A percentile compares a stretch with the other conserved stretches of the same genome.
phyloP scores from a whole-genome alignment of 371 early-diverging fungal genomes.

The Mucor plumbeus region DNA sequence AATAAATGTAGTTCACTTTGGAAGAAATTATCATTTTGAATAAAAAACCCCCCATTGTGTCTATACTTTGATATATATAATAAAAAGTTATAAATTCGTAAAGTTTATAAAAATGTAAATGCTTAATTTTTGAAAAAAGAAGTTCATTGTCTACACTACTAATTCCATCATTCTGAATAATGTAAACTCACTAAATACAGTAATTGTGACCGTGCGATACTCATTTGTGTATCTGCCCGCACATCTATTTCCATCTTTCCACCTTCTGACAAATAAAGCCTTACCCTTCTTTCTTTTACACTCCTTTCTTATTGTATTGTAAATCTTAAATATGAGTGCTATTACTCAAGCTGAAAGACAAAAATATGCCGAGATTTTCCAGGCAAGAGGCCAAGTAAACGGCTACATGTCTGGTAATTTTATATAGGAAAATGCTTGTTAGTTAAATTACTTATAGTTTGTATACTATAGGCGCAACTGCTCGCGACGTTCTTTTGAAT shows the following conservation, averaged over 20 bases:
- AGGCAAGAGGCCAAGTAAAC: slow-evolving; percentile 67
- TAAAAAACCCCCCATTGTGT: slow-evolving; percentile 8
- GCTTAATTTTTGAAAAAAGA: background rate
- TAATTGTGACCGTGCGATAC: slow-evolving; percentile 19
- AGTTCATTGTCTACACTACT: background rate
- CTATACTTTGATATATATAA: background rate
- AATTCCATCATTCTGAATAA: background rate
- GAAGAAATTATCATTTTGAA: slow-evolving; percentile 3
- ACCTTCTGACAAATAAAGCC: background rate
- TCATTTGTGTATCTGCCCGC: slow-evolving; percentile 2
- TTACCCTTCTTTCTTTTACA: slow-evolving; percentile 11
- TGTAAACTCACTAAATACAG: background rate
- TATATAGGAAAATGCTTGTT: background rate
- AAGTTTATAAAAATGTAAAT: background rate
- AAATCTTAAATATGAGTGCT: slow-evolving; percentile 33
- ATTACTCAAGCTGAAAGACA: slow-evolving; percentile 57
- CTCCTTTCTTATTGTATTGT: background rate
- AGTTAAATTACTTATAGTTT: slow-evolving; percentile 5
- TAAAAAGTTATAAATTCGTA: background rate
- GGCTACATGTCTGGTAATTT: slow-evolving; percentile 72
- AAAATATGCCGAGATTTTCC: slow-evolving; percentile 71
- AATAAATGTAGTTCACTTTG: slow-evolving; percentile 23
- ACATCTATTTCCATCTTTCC: background rate
- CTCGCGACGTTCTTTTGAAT: slow-evolving; percentile 71
- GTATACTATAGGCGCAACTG: slow-evolving; percentile 55